Evolutionary conservation across 1,284 basidiomycete species (phyloP), one percentile per base, ranked within the genome.

Genomic region (Boletus mariae): DNA sequence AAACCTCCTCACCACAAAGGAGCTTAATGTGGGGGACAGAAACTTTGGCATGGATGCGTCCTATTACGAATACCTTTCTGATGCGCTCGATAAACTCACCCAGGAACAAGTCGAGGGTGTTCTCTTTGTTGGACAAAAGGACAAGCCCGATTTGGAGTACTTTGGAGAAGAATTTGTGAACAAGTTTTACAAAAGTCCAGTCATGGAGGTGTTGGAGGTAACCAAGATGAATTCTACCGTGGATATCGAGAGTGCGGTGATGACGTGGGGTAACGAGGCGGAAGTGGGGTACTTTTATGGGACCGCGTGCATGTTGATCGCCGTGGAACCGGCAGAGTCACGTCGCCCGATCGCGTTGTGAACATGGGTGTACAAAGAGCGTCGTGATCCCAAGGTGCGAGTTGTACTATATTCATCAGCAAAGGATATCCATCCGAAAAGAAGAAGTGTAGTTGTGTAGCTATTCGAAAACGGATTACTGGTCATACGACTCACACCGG

Each of bases 1-100:
- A 5, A 48, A 45, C 6, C 9, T 49, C 5, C 7, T n/a, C 57
- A 74, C 42, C 40, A 59, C 34, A 62, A 66, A 60, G 49, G 50
- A 51, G n/a, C 31, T 52, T 3, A 11, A 55, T 1, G 34, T 45
- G 11, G 12, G 10, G 2, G 9, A n/a, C 0, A 1, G 6, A 11
- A 20, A 20, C 20, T 20, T 20, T 20, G 20, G 20, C 20, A 20
- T 20, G 20, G 20, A 20, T 20, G 20, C 20, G 2, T 20, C 48
- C 5, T 2, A 8, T 1, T 0, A 0, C 3, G 20, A 46, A 1
- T 38, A 44, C 13, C 29, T 55, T 17, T 0, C 4, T 5, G 15
- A 35, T 1, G 34, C 52, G 0, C 25, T 58, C 2, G 6, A 42
- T 1, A 29, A 15, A 2, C 15, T 51, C n/a, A 73, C 34, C 23